Evolutionary conservation across 495 filamentous ascomycete species (phyloP), one percentile per base, ranked within the genome.

Genomic region (Penicillium herquei): DNA sequence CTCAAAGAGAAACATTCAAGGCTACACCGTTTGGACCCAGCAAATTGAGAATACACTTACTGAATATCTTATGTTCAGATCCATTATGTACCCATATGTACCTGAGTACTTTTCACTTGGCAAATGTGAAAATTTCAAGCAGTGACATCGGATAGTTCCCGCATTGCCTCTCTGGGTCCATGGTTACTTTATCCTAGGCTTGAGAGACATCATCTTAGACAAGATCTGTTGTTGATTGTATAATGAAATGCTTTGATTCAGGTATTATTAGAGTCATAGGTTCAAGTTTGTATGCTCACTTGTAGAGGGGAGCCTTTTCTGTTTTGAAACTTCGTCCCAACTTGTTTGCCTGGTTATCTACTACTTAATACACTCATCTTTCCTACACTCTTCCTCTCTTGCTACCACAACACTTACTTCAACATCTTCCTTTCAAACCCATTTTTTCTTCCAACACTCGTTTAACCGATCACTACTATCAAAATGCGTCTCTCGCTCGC

Each of bases 401-500:
- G 5, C 9, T 12, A 5, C 44, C n/a, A 10, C 12, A 17, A 33
- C 33, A 21, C 44, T 55, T 45, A 41, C 41, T 31, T 43, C 13
- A 31, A 47, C 30, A 3, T 48, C 9, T 12, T 6, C 2, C 43
- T 18, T 32, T n/a, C 43, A 8, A 26, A 26, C 17, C 31, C 17
- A 10, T 30, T 9, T 11, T 16, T 30, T 32, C 4, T 32, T 21
- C 14, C 3, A 35, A 52, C 41, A 39, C 13, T 51, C 52, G 17
- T 49, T 55, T 34, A 33, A 34, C 21, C 10, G 33, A 49, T 30
- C 31, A 44, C 46, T 32, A 30, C 17, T n/a, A 13, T 37, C 43
- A 67, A n/a, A 11, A 69, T 69, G 66, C 66, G 66, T 63, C 26
- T 67, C 41, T 57, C 63, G 17, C 33, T 59, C 37, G 53, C 51